A percentile compares a stretch with the other conserved stretches of the same genome.
phyloP scores from a whole-genome alignment of 2,329 filamentous ascomycete species.

The Fusarium coffeatum region DNA sequence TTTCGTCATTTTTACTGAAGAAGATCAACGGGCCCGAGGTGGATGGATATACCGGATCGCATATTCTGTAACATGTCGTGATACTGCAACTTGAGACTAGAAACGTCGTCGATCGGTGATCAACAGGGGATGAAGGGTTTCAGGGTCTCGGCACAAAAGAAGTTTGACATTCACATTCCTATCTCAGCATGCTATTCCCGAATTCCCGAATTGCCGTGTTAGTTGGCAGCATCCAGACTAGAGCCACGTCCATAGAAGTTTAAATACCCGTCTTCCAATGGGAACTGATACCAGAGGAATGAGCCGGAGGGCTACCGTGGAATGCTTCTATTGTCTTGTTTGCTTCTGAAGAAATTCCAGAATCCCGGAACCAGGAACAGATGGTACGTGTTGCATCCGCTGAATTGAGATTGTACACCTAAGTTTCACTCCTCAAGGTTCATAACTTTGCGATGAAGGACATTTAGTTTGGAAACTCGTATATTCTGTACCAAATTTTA shows the following conservation, averaged over 20 bases:
- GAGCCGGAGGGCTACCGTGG: not conserved
- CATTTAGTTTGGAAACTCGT: not conserved
- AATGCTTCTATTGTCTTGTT: not conserved
- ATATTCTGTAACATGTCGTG: not conserved
- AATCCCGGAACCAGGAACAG: not conserved
- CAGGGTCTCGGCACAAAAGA: not conserved
- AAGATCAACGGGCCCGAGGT: not conserved
- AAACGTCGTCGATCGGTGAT: not conserved
- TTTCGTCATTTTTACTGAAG: not conserved
- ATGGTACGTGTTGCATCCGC: not conserved
- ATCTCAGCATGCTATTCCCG: not conserved
- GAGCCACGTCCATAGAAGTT: not conserved
- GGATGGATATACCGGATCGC: not conserved
- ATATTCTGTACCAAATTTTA: not conserved
- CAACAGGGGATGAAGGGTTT: not conserved
- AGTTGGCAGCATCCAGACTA: not conserved
- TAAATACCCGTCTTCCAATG: not conserved
- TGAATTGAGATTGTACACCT: not conserved
- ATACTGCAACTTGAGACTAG: not conserved
- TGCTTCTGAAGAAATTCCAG: not conserved
- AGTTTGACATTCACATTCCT: conserved; percentile 9
- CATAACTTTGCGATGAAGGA: not conserved
- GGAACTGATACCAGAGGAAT: not conserved
- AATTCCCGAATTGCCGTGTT: not conserved
- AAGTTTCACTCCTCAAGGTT: too few relatives aligned